A percentile compares a stretch with the other conserved stretches of the same genome.
Evolutionary conservation across 2,329 filamentous ascomycete genomes (phyloP).

Genomic region (Claviceps cyperi): DNA sequence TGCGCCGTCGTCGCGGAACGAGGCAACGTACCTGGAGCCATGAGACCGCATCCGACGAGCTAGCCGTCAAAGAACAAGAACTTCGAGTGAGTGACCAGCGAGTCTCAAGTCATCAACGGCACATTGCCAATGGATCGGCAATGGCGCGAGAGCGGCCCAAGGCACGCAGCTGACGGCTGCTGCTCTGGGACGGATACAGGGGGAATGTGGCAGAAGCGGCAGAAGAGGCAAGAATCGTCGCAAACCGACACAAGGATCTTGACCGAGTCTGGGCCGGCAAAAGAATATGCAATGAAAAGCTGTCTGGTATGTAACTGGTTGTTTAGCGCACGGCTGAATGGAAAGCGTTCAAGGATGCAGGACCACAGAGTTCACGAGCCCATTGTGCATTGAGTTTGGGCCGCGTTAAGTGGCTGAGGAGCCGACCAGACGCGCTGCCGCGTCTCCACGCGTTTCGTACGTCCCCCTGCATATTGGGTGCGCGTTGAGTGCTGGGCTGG

Average conservation of each 20-base stretch:
- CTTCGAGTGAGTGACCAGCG: not conserved
- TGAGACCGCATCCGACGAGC: not conserved
- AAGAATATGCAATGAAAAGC: not conserved
- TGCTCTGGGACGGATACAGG: not conserved
- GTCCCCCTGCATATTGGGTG: not conserved
- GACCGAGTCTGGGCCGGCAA: not conserved
- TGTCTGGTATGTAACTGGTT: too few species aligned
- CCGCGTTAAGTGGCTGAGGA: not conserved
- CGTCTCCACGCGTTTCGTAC: slow-evolving; percentile 5
- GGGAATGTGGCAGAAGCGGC: not conserved
- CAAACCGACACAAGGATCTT: not conserved
- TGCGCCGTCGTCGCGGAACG: not conserved
- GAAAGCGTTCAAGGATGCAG: not conserved
- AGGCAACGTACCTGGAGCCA: slow-evolving; percentile 8
- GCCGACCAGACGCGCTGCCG: slow-evolving; percentile 3
- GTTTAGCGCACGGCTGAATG: not conserved
- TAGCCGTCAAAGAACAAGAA: not conserved
- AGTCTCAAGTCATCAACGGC: not conserved
- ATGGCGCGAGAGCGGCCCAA: slow-evolving; percentile 4
- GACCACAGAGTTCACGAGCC: not conserved
- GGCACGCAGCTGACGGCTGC: slow-evolving; percentile 3
- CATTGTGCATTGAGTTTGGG: not conserved
- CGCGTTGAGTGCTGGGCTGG: slow-evolving; percentile 1
- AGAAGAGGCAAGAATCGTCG: not conserved
- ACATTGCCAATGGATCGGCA: slow-evolving; percentile 8